Percentiles rank a stretch among this genome's conserved stretches.
phyloP scores from a whole-genome alignment of 2,329 filamentous ascomycete species.

The Fusarium solani-melongenae region DNA sequence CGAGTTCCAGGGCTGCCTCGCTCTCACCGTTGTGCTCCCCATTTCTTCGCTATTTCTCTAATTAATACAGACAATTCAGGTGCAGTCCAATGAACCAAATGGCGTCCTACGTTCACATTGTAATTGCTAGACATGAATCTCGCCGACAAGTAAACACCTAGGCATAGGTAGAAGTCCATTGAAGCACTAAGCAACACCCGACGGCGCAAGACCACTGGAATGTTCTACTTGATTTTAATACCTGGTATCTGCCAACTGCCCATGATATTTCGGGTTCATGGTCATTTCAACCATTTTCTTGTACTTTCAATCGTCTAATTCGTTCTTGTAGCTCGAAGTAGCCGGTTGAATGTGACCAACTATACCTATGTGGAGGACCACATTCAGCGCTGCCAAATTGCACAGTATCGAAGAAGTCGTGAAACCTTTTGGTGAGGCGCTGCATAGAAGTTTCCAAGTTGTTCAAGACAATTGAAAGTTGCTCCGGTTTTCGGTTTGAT shows the following conservation, averaged over 20 bases:
- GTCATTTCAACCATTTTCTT: too few species aligned
- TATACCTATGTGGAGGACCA: background rate
- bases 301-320: too few species aligned
- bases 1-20: background rate
- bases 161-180: background rate
- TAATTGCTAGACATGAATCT: background rate
- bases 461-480: background rate
- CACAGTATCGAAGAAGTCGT: background rate
- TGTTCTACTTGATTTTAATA: background rate
- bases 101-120: background rate
- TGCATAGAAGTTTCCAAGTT: background rate
- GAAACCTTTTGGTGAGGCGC: background rate
- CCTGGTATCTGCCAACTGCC: background rate
- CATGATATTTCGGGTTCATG: too few species aligned
- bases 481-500: background rate
- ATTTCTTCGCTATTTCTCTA: background rate
- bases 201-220: background rate
- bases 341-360: background rate
- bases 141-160: background rate
- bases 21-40: background rate
- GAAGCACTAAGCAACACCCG: background rate
- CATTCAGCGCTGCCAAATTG: too few species aligned
- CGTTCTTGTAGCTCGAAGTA: background rate
- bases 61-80: background rate
- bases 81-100: background rate